phyloP scores from a whole-genome alignment of 306 rosid genomes.

The Senna tora region DNA sequence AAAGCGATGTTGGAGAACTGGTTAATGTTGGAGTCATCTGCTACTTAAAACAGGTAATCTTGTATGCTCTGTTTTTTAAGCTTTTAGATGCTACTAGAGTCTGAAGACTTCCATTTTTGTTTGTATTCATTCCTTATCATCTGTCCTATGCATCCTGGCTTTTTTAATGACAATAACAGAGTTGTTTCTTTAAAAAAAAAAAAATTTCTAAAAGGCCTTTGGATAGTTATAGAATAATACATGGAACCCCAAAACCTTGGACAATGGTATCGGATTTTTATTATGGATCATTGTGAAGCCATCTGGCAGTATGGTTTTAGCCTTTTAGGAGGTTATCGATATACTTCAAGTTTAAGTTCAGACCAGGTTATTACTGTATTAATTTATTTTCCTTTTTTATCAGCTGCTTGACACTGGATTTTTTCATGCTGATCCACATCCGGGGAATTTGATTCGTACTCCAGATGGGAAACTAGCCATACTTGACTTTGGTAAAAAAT shows the following conservation, averaged over 20 bases:
- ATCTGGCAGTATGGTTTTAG: slow-evolving; percentile 6
- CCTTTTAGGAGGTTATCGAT: slow-evolving; percentile 8
- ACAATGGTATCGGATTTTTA: slow-evolving; percentile 6
- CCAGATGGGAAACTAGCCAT: slow-evolving; percentile 97
- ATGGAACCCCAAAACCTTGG: slow-evolving; percentile 24
- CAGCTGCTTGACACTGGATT: slow-evolving; percentile 97
- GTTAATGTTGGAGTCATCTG: slow-evolving; percentile 99
- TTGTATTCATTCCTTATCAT: slow-evolving; percentile 25
- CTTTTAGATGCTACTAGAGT: slow-evolving; percentile 5
- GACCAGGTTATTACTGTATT: slow-evolving; percentile 18
- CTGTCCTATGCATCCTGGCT: slow-evolving; percentile 6
- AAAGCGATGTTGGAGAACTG: slow-evolving; percentile 92
- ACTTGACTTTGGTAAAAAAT: slow-evolving; percentile 90
- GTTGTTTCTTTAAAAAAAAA: background rate
- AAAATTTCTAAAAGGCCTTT: background rate
- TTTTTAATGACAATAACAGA: background rate
- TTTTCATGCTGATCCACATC: slow-evolving; percentile 99
- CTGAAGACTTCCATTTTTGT: background rate
- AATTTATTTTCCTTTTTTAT: slow-evolving; percentile 37
- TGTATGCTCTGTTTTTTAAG: slow-evolving; percentile 18
- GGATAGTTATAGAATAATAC: slow-evolving; percentile 18
- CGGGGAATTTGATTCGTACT: slow-evolving; percentile 98
- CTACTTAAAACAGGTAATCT: slow-evolving; percentile 89
- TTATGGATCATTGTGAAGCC: background rate
- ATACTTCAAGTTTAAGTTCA: slow-evolving; percentile 12